Percentiles rank a stretch among this genome's conserved stretches.
Conservation (phyloP, 345 rosid genomes). For the Lenwebbia sp. region DNA sequence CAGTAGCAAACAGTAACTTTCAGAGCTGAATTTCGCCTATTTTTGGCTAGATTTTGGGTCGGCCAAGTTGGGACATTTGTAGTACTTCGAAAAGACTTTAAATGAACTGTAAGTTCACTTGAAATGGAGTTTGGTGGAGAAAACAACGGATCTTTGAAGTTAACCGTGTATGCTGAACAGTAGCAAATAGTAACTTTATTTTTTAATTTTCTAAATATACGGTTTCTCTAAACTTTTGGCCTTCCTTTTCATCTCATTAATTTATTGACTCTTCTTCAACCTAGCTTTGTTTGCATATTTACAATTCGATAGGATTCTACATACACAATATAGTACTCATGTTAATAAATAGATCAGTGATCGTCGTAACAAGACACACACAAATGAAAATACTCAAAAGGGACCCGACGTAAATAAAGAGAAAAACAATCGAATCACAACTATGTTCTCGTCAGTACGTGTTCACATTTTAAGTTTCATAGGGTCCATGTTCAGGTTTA, state of each 20-base stretch:
- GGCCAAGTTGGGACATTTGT: too few species aligned
- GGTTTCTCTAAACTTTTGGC: slow-evolving; percentile 16
- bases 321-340: not conserved
- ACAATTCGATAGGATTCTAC: slow-evolving; percentile 21
- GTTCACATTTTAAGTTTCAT: slow-evolving; percentile 20
- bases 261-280: slow-evolving; percentile 1
- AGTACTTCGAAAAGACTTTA: too few species aligned
- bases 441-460: not conserved
- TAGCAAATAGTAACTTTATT: too few species aligned
- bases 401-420: not conserved
- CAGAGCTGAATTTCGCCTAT: too few species aligned
- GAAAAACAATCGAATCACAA: not conserved
- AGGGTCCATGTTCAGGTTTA: slow-evolving; percentile 4
- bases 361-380: not conserved
- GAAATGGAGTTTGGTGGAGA: too few species aligned
- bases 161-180: too few species aligned
- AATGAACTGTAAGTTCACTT: too few species aligned
- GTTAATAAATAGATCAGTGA: not conserved
- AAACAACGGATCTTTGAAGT: too few species aligned
- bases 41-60: too few species aligned
- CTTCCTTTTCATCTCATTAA: slow-evolving; percentile 10
- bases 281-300: slow-evolving; percentile 21
- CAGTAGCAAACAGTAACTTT: too few species aligned
- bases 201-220: too few species aligned
- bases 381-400: not conserved